Percentiles rank a stretch among this genome's conserved stretches.
Evolutionary conservation across 1,139 yeast genomes (phyloP).

Genomic region (Suhomyces bribrorum): DNA sequence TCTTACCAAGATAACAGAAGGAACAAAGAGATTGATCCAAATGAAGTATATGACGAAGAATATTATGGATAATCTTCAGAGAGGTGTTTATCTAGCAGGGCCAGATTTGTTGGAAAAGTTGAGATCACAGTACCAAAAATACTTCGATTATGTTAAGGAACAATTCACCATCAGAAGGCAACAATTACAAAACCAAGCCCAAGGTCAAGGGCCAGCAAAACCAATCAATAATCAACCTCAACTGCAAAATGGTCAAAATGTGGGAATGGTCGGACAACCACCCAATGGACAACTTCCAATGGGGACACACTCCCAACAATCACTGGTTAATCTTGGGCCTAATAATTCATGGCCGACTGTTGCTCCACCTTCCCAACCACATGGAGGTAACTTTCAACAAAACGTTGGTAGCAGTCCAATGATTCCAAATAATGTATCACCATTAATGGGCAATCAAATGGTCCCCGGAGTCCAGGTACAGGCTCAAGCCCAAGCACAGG

Average conservation of each 20-base stretch:
- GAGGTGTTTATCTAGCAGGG: constrained; percentile 63
- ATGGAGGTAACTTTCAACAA: constrained; percentile 9
- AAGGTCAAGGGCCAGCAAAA: constrained; percentile 6
- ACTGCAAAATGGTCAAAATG: constrained; percentile 3
- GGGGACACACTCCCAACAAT: constrained; percentile 1
- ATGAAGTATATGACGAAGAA: constrained; percentile 78
- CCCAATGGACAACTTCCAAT: constrained; percentile 12
- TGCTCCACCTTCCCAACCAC: constrained; percentile 15
- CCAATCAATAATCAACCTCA: constrained; percentile 1
- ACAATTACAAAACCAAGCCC: constrained; percentile 26
- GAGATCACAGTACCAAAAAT: constrained; percentile 69
- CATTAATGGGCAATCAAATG: constrained; percentile 18
- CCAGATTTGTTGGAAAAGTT: constrained; percentile 72
- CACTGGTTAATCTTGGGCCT: constrained; percentile 20
- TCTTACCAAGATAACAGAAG: constrained; percentile 70
- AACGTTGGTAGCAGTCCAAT: constrained; percentile 25
- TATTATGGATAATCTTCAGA: constrained; percentile 65
- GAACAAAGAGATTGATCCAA: constrained; percentile 74
- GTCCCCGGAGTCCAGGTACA: constrained; percentile 16
- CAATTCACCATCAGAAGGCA: constrained; percentile 41
- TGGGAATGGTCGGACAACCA: constrained; percentile 6
- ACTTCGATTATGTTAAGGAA: constrained; percentile 68
- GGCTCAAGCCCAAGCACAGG: constrained; percentile 3
- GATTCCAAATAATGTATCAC: constrained; percentile 26
- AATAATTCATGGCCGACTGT: constrained; percentile 25